phyloP scores from a whole-genome alignment of 1,139 yeast species.

The Candida tetrigidarum region DNA sequence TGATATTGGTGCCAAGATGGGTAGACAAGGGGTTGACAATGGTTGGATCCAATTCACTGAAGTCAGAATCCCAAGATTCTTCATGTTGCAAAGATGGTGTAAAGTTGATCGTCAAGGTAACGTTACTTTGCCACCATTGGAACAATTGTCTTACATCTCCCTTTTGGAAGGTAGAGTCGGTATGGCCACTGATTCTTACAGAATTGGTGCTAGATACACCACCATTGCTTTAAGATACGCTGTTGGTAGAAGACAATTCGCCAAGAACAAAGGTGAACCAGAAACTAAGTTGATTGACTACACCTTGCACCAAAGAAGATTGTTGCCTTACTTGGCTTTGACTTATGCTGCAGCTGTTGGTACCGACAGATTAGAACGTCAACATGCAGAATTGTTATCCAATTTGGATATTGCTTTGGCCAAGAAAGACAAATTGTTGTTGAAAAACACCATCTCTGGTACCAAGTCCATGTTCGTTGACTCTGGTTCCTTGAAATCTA shows the following conservation, averaged over 20 bases:
- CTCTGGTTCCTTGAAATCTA: conserved; percentile 88
- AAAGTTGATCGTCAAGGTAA: conserved; percentile 71
- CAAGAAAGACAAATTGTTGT: conserved; percentile 44
- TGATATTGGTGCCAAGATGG: conserved; percentile 95
- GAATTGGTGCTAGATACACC: conserved; percentile 76
- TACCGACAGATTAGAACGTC: conserved; percentile 64
- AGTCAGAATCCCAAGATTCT: conserved; percentile 82
- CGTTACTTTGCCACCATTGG: conserved; percentile 78
- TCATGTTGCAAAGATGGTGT: conserved; percentile 81
- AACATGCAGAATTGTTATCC: conserved; percentile 54
- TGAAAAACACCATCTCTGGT: conserved; percentile 56
- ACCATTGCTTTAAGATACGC: conserved; percentile 90
- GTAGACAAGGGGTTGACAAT: conserved; percentile 86
- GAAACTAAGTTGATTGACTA: conserved; percentile 80
- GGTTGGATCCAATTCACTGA: conserved; percentile 92
- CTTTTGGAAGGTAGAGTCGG: conserved; percentile 86
- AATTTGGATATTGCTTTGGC: conserved; percentile 59
- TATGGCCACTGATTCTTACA: conserved; percentile 85
- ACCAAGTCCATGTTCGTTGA: conserved; percentile 82
- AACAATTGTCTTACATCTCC: conserved; percentile 87
- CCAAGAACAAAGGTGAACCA: conserved; percentile 34
- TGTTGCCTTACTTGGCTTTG: conserved; percentile 78
- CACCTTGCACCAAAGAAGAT: conserved; percentile 84
- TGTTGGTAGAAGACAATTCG: conserved; percentile 87
- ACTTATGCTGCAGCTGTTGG: conserved; percentile 80